Conservation (phyloP, 179 eudicot species). For the Camellia oleifera region DNA sequence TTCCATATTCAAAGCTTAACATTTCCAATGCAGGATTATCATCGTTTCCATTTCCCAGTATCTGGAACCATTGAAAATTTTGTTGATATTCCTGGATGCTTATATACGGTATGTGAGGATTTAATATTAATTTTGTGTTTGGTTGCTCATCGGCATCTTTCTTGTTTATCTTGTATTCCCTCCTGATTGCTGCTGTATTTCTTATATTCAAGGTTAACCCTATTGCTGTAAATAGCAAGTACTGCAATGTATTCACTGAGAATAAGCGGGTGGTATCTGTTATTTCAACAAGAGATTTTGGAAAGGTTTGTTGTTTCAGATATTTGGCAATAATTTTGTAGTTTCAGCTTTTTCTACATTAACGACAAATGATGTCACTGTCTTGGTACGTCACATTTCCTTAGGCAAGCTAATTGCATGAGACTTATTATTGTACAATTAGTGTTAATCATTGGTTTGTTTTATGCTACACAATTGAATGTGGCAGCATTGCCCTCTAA, state of each 20-base stretch:
- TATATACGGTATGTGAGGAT: constrained; percentile 67
- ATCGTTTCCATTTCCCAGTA: constrained; percentile 91
- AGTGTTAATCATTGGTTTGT: no score
- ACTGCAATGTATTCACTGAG: constrained; percentile 88
- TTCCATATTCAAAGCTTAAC: neutral
- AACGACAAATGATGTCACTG: neutral
- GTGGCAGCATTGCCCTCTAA: neutral
- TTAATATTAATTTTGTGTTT: constrained; percentile 5
- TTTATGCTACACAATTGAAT: no score
- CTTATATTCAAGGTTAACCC: constrained; percentile 71
- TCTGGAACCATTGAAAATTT: constrained; percentile 74
- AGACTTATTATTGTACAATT: no score
- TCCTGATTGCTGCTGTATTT: constrained; percentile 19
- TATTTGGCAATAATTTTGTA: neutral
- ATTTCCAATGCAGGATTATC: constrained; percentile 74
- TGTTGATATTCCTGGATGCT: constrained; percentile 73
- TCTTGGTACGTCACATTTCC: neutral
- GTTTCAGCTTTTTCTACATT: neutral
- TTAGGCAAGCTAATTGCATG: no score
- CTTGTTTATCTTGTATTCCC: constrained; percentile 9
- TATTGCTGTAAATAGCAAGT: constrained; percentile 95
- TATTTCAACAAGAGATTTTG: constrained; percentile 74
- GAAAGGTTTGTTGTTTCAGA: constrained; percentile 67
- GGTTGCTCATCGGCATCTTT: neutral
- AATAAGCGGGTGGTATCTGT: constrained; percentile 85